Evolutionary conservation across 257 asterid genomes (phyloP).

Genomic region (Euphrasia confusa): DNA sequence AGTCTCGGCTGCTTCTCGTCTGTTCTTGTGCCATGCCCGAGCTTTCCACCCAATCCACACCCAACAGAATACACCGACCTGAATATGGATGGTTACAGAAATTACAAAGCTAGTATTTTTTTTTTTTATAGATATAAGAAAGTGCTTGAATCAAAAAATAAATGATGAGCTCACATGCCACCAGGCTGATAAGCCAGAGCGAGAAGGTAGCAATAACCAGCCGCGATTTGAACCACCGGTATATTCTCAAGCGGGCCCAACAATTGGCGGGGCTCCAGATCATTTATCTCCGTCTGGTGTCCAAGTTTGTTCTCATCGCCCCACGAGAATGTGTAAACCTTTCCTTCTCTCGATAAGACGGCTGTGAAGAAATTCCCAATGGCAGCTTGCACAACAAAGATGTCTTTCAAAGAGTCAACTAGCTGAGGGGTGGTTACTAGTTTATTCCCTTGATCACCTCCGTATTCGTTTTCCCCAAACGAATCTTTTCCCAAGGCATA

Average conservation of each 20-base stretch:
- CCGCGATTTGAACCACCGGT: constrained; percentile 96
- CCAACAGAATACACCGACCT: constrained; percentile 99
- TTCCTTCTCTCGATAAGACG: constrained; percentile 87
- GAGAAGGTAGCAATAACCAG: constrained; percentile 98
- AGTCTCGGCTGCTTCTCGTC: constrained; percentile 90
- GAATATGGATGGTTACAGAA: constrained; percentile 13
- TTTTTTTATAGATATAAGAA: background rate
- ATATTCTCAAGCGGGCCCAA: constrained; percentile 76
- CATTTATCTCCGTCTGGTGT: constrained; percentile 80
- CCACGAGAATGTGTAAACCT: constrained; percentile 93
- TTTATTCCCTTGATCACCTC: constrained; percentile 58
- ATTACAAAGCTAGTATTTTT: too few relatives aligned
- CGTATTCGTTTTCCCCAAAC: constrained; percentile 86
- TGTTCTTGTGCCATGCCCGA: constrained; percentile 79
- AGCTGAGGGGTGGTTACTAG: constrained; percentile 63
- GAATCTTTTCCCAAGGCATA: constrained; percentile 90
- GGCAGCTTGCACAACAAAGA: constrained; percentile 96
- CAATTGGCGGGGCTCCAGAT: constrained; percentile 76
- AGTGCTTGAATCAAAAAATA: constrained; percentile 13
- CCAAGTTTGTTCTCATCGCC: constrained; percentile 90
- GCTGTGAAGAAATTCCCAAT: constrained; percentile 98
- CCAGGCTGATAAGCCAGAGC: constrained; percentile 93
- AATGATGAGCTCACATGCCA: constrained; percentile 69
- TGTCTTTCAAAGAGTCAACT: constrained; percentile 84
- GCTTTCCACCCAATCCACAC: constrained; percentile 99